Evolutionary conservation across 805 yeast species (phyloP), one percentile per base, ranked within the genome.

Genomic region (Hanseniaspora vineae): DNA sequence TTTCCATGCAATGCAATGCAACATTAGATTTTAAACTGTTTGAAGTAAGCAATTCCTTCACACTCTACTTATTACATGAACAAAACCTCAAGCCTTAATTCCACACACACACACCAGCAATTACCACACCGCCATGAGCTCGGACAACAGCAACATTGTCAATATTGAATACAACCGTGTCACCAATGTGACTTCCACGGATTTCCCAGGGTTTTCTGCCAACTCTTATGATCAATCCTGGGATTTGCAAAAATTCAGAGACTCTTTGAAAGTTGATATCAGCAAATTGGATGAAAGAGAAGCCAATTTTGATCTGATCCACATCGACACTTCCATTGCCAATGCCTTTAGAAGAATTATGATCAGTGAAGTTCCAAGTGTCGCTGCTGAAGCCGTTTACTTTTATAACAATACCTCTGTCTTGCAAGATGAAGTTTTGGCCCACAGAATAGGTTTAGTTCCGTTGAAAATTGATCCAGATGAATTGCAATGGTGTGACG

Each of bases 261-360:
- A 79, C 46, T 61, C 67, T 17, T 79, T 84, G 55, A 79, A 79
- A 51, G 77, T 90, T 52, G 70, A 81, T 51, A 77, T 90, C 54
- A 69, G 80, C 8, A 76, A 78, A 57, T 67, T 81, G 50, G 72
- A 77, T 43, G 83, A 80, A 50, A 75, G 89, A 62, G 73, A 68
- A 44, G 87, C 90, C 49, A 87, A 86, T 64, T 92, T 92, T 58
- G 98, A 92, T 64, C 70, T 92, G 53, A 68, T 84, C 49, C 81
- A 86, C 58, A 68, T 89, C 46, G 98, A 92, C 65, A 84, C 97
- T 1, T 85, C 97, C 12, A 71, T 92, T 49, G 89, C 97, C 42
- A 92, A 92, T 69, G 97, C 98, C 0, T 88, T 90, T 67, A 81
- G 98, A 62, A 82, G 98, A 60, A 84, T 92, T 57, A 89, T 92